Base-by-base conservation (phyloP, 345 rosid species). In the Aurinia saxatilis region DNA sequence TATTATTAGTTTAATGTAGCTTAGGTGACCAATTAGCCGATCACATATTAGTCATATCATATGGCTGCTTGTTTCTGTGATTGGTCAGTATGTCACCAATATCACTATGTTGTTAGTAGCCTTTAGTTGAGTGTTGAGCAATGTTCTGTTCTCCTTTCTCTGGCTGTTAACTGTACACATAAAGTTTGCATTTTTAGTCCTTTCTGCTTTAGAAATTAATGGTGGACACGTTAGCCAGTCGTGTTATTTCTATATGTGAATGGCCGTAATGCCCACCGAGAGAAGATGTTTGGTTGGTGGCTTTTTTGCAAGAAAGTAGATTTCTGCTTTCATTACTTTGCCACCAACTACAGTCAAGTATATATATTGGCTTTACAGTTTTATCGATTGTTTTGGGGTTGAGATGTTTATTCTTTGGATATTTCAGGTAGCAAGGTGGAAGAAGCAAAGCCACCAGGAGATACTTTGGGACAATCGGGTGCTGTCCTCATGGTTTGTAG, bases 401-500 rank as follows among this genome's bases (percentile, higher is more conserved):
- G 6, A 14, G 19, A 14, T 59, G 0, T 57, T 47, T 36, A 2
- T 31, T 16, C 5, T 40, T 44, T 7, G 10, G 13, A 50, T 48
- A 10, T 4, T 56, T 55, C 79, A 79, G 89, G 84, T 53, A 27
- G 55, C 39, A 81, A 77, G 36, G 47, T 10, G 1, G 97, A 80
- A 51, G 82, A 77, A 27, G 1, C 67, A 8, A 79, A 73, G 46
- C 34, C 44, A 11, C 60, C 75, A 7, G 84, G 84, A 17, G 79
- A 84, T 68, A 42, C 25, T 21, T 21, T 21, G 25, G 25, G 4
- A 21, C 25, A 21, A n/a, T n/a, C n/a, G n/a, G n/a, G n/a, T n/a
- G n/a, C n/a, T n/a, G 84, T 79, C 46, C 86, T 83, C 58, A 81
- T 79, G 86, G 76, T 81, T 17, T 83, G 86, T 61, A 75, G 82